Evolutionary conservation across 140 eudicot species (phyloP).

Genomic region (Flaveria floridana): DNA sequence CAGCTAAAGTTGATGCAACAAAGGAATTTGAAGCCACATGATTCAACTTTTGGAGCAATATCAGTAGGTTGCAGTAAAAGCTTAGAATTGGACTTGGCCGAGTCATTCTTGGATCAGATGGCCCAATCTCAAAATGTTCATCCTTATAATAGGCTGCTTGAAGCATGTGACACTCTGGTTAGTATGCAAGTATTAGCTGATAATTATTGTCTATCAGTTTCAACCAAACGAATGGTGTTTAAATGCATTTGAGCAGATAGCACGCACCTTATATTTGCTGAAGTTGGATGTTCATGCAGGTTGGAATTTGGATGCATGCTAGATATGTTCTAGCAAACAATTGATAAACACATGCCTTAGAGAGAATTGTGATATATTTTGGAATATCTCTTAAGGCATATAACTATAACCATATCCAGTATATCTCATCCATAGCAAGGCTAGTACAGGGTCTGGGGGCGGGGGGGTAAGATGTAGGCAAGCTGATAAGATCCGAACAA

Average conservation of each 20-base stretch:
- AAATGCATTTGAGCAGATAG: neutral
- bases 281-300: neutral
- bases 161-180: slow-evolving; percentile 80
- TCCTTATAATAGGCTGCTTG: slow-evolving; percentile 56
- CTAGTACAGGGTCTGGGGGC: too few relatives aligned
- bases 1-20: neutral
- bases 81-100: slow-evolving; percentile 72
- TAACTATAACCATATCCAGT: too few relatives aligned
- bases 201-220: neutral
- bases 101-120: slow-evolving; percentile 53
- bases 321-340: neutral
- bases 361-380: neutral
- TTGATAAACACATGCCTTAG: neutral
- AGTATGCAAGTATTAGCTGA: slow-evolving; percentile 27
- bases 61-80: slow-evolving; percentile 63
- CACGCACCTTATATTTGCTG: neutral
- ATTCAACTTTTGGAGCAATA: slow-evolving; percentile 54
- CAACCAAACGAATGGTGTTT: neutral
- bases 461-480: too few relatives aligned
- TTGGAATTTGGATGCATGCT: neutral
- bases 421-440: too few relatives aligned
- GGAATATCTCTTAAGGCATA: neutral
- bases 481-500: too few relatives aligned
- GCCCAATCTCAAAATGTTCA: slow-evolving; percentile 30
- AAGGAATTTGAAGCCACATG: neutral